phyloP scores from a whole-genome alignment of 169 alveolate species.

The Amoebophrya sp. region DNA sequence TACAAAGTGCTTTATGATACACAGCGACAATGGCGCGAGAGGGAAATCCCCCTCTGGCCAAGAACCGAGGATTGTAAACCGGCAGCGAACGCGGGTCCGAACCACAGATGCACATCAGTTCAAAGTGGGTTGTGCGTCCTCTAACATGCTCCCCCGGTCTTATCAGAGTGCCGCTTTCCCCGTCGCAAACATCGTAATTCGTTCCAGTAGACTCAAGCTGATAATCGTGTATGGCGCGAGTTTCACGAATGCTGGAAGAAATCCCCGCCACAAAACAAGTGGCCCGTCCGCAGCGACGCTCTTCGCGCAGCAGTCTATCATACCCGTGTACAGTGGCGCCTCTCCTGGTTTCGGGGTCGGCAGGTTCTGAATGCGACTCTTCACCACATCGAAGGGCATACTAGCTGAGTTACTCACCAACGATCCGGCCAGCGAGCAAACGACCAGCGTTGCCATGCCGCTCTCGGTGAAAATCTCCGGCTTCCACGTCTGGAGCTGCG shows the following conservation, averaged over 20 bases:
- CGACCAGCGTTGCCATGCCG: background rate
- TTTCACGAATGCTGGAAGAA: background rate
- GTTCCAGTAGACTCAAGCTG: background rate
- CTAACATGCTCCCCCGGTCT: no score
- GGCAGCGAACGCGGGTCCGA: no score
- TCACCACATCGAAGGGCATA: conserved; percentile 14
- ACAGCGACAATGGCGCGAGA: no score
- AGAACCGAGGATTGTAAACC: no score
- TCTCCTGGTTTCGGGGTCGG: background rate
- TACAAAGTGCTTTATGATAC: no score
- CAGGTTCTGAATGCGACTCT: background rate
- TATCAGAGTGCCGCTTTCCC: conserved; percentile 19
- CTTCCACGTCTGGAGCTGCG: no score
- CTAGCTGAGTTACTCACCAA: background rate
- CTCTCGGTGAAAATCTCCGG: background rate
- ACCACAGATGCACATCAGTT: no score
- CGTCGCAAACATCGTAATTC: background rate
- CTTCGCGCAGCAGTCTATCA: background rate
- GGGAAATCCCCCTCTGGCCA: no score
- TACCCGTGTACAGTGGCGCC: background rate
- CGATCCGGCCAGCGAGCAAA: background rate
- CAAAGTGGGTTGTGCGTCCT: no score
- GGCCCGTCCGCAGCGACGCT: background rate
- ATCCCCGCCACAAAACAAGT: background rate
- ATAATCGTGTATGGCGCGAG: background rate